Evolutionary conservation across 129 eudicot species (phyloP).

Genomic region (Flaveria trinervia): DNA sequence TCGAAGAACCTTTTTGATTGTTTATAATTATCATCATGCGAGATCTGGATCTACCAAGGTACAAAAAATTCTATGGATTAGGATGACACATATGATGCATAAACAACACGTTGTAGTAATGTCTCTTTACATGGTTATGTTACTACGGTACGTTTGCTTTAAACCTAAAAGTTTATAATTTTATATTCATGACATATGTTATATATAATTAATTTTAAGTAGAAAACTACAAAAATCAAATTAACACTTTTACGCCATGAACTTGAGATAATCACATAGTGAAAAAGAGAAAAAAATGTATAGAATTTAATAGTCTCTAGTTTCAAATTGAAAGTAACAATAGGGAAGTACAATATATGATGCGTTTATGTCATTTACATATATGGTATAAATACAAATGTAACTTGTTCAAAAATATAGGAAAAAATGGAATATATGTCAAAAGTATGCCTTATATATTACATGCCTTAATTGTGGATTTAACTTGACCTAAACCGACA

Average conservation of each 20-base stretch:
- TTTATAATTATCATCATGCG: not conserved
- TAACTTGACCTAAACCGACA: conserved; percentile 29
- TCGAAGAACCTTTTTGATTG: not conserved
- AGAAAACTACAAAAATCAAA: too few relatives aligned
- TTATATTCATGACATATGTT: too few relatives aligned
- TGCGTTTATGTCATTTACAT: not conserved
- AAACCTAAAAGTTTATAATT: too few relatives aligned
- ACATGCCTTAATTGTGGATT: not conserved
- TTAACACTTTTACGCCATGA: too few relatives aligned
- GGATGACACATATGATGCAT: conserved; percentile 3
- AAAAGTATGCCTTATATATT: not conserved
- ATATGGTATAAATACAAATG: not conserved
- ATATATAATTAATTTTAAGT: too few relatives aligned
- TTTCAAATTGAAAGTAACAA: not conserved
- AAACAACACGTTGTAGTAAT: not conserved
- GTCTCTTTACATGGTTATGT: not conserved
- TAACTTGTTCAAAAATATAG: not conserved
- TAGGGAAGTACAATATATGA: too few relatives aligned
- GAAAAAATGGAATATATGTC: not conserved
- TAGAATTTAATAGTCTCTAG: too few relatives aligned
- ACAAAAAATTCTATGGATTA: not conserved
- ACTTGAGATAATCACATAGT: too few relatives aligned
- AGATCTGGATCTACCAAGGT: conserved; percentile 5
- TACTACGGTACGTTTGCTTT: not conserved
- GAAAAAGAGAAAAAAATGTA: too few relatives aligned